Evolutionary conservation across 768 basidiomycete genomes (phyloP).

Genomic region (Auriscalpium vulgare): DNA sequence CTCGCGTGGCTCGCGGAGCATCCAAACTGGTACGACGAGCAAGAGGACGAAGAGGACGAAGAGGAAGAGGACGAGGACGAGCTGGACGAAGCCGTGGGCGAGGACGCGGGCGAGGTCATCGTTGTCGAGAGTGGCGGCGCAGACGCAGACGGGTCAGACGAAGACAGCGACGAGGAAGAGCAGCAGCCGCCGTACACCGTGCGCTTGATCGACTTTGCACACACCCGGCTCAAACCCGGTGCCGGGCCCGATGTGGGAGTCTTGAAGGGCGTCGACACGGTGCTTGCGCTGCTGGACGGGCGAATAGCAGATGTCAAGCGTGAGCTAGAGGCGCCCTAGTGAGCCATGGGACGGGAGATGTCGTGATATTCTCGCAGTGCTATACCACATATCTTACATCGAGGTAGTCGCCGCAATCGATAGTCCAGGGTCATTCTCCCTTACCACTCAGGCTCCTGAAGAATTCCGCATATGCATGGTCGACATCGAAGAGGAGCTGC

Average conservation of each 20-base stretch:
- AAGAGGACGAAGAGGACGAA: conserved; percentile 8
- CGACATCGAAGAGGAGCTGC: conserved; percentile 92
- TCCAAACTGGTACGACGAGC: neutral
- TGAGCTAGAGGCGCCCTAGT: too few relatives aligned
- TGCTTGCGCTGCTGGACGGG: conserved; percentile 51
- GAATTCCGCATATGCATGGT: conserved; percentile 92
- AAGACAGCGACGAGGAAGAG: neutral
- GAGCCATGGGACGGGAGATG: too few relatives aligned
- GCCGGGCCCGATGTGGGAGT: conserved; percentile 77
- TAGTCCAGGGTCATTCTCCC: conserved; percentile 6
- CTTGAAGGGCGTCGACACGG: conserved; percentile 62
- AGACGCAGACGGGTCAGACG: conserved; percentile 11
- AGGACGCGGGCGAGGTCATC: conserved; percentile 3
- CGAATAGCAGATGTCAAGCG: conserved; percentile 29
- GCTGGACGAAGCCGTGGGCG: neutral
- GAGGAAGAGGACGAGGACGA: conserved; percentile 5
- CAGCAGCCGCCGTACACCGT: conserved; percentile 29
- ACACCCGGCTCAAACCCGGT: conserved; percentile 61
- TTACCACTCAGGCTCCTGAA: conserved; percentile 65
- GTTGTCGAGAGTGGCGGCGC: neutral
- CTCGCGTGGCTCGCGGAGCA: conserved; percentile 7
- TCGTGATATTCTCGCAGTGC: too few relatives aligned
- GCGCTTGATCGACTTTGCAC: conserved; percentile 92
- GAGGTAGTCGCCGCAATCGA: too few relatives aligned
- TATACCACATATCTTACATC: too few relatives aligned